Conservation (phyloP, 2,329 filamentous ascomycete species). For the Plenodomus tracheiphilus region DNA sequence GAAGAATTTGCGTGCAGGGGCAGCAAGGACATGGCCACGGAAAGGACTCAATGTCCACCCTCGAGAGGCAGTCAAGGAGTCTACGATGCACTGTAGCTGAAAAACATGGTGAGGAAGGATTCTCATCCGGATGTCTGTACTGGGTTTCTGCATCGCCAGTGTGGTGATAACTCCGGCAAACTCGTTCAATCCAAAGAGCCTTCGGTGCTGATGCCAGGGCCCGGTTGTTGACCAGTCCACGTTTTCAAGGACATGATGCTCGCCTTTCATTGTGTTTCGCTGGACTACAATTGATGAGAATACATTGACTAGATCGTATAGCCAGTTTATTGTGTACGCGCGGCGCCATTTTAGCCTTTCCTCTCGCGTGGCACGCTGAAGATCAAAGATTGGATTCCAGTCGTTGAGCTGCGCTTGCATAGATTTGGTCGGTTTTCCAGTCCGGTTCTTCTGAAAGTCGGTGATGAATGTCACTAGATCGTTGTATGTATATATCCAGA, state of each 20-base stretch:
- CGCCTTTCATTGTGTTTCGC: conserved; percentile 40
- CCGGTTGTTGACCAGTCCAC: conserved; percentile 51
- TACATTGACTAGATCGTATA: conserved; percentile 56
- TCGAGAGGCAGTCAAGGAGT: conserved; percentile 50
- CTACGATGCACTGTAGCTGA: conserved; percentile 56
- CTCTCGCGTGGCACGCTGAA: conserved; percentile 44
- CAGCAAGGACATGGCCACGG: conserved; percentile 41
- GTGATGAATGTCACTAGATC: conserved; percentile 51
- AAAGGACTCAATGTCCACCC: conserved; percentile 48
- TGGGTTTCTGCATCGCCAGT: conserved; percentile 53
- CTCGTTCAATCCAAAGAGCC: conserved; percentile 51
- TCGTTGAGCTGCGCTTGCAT: conserved; percentile 46
- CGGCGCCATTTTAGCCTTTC: conserved; percentile 53
- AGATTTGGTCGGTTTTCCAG: conserved; percentile 52
- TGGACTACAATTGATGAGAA: conserved; percentile 49
- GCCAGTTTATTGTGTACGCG: conserved; percentile 56
- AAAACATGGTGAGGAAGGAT: conserved; percentile 56
- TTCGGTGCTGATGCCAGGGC: conserved; percentile 43
- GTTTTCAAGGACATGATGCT: conserved; percentile 39
- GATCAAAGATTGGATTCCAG: conserved; percentile 51
- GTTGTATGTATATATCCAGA: conserved; percentile 49
- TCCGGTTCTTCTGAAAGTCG: conserved; percentile 52
- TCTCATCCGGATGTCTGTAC: conserved; percentile 42
- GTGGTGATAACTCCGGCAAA: conserved; percentile 51
- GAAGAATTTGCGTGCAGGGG: conserved; percentile 43